A percentile compares a stretch with the other conserved stretches of the same genome.
These are phyloP conservation scores for Oryza meridionalis DNA, from an alignment of 176 grass and related monocot genomes.

Conservation along the genomic window DNA sequence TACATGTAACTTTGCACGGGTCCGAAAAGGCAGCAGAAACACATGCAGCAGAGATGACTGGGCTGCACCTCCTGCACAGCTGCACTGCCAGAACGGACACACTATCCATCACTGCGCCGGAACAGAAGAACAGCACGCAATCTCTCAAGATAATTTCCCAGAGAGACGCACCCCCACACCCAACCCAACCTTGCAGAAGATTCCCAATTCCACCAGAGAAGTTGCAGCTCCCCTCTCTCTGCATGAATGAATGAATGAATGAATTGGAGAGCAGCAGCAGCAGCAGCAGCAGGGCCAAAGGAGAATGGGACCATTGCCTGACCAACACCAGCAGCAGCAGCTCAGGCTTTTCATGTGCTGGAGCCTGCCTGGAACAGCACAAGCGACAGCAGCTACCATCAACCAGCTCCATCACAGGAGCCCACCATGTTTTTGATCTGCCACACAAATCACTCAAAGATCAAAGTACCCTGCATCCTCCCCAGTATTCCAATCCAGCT, in stretches of 20 bases:
- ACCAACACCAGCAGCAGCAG: conserved; percentile 16
- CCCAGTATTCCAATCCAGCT: not conserved
- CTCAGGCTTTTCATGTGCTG: conserved; percentile 44
- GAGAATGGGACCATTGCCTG: conserved; percentile 26
- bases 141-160: conserved; percentile 8
- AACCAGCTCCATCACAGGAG: conserved; percentile 25
- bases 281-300: not conserved
- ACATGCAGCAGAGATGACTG: not conserved
- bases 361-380: conserved; percentile 16
- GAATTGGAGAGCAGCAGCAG: not conserved
- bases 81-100: not conserved
- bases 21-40: not conserved
- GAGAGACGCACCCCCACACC: not conserved
- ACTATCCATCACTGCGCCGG: not conserved
- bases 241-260: not conserved
- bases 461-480: conserved; percentile 25
- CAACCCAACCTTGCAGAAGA: not conserved
- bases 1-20: not conserved
- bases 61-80: not conserved
- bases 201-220: not conserved
- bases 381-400: conserved; percentile 39
- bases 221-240: conserved; percentile 23
- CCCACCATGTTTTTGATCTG: conserved; percentile 30
- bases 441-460: conserved; percentile 19
- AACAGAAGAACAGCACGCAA: not conserved